These are phyloP conservation scores for Metarhizium sp. DNA, from an alignment of 2,329 filamentous ascomycete species.

Conservation along the genomic window DNA sequence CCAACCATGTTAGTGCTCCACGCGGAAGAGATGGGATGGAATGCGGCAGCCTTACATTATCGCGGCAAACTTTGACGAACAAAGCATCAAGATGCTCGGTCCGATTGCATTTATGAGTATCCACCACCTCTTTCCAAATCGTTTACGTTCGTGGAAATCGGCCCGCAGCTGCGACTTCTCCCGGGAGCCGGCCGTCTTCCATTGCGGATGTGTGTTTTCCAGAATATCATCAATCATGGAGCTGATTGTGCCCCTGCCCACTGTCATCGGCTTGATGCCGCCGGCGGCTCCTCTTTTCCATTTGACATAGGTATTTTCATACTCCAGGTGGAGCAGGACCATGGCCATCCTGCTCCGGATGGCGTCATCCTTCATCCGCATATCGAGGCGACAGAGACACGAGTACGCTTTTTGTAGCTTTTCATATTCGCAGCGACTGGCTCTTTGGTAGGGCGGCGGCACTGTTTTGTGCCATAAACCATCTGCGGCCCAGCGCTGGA, in stretches of 20 bases:
- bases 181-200: not conserved
- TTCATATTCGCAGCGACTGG: not conserved
- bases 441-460: too few relatives aligned
- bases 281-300: not conserved
- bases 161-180: not conserved
- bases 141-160: slow-evolving; percentile 5
- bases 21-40: too few relatives aligned
- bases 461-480: too few relatives aligned
- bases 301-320: not conserved
- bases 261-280: not conserved
- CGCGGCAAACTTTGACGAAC: too few relatives aligned
- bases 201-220: not conserved
- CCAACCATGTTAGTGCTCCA: too few relatives aligned
- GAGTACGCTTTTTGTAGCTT: slow-evolving; percentile 1
- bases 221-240: slow-evolving; percentile 3
- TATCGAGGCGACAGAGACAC: slow-evolving; percentile 1
- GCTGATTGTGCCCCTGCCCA: slow-evolving; percentile 1
- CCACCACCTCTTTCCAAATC: slow-evolving; percentile 4
- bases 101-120: not conserved
- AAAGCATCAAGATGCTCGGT: too few relatives aligned
- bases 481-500: too few relatives aligned
- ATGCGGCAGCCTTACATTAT: too few relatives aligned
- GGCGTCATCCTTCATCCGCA: slow-evolving; percentile 3
- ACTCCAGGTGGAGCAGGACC: slow-evolving; percentile 1
- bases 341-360: slow-evolving; percentile 4